Conservation (phyloP, 352 stramenopile species). For the Thalassiosira mediterranea region DNA sequence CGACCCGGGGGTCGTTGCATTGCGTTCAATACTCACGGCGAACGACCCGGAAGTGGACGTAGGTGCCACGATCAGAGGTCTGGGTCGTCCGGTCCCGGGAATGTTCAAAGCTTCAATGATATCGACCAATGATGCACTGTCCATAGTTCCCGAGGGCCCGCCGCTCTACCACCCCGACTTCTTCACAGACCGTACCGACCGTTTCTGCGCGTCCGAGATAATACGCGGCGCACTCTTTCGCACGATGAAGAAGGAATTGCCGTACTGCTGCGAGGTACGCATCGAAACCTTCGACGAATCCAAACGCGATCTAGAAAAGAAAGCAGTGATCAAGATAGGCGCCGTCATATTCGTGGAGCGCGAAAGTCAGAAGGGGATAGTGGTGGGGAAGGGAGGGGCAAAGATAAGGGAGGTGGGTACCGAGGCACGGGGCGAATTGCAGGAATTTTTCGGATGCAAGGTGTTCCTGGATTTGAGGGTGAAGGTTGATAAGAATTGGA, state of each 20-base stretch:
- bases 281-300: slow-evolving; percentile 86
- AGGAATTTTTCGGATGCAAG: slow-evolving; percentile 79
- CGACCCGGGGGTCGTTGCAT: slow-evolving; percentile 52
- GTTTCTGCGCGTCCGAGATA: slow-evolving; percentile 80
- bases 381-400: slow-evolving; percentile 84
- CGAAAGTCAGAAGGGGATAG: slow-evolving; percentile 86
- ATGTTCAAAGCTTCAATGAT: slow-evolving; percentile 66
- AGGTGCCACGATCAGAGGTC: slow-evolving; percentile 49
- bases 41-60: slow-evolving; percentile 65
- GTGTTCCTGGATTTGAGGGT: slow-evolving; percentile 81
- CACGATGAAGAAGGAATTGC: slow-evolving; percentile 82
- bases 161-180: slow-evolving; percentile 75
- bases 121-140: slow-evolving; percentile 51
- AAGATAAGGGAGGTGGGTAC: slow-evolving; percentile 85
- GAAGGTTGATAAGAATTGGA: slow-evolving; percentile 88
- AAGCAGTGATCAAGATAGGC: slow-evolving; percentile 65
- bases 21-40: slow-evolving; percentile 47
- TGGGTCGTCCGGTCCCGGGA: slow-evolving; percentile 69
- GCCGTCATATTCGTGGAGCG: slow-evolving; percentile 83
- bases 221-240: slow-evolving; percentile 79
- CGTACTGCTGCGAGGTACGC: slow-evolving; percentile 87
- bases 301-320: slow-evolving; percentile 48
- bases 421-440: slow-evolving; percentile 75
- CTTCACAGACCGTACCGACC: slow-evolving; percentile 75
- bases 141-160: slow-evolving; percentile 64